Evolutionary conservation across 352 stramenopile species (phyloP).

Genomic region (Globisporangium okanoganense): DNA sequence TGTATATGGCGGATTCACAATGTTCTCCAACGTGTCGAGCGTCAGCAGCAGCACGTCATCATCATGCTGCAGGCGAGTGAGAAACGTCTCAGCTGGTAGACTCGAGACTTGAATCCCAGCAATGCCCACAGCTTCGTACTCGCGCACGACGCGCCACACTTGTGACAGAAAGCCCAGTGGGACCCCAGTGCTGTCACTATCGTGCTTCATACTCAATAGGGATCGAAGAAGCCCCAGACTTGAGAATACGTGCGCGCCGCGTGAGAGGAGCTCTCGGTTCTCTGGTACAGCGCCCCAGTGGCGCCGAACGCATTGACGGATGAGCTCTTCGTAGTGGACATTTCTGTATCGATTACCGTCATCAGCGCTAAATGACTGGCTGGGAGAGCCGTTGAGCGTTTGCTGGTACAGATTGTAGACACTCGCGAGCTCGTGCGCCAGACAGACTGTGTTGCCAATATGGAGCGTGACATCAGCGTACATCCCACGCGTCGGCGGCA

Average conservation of each 20-base stretch:
- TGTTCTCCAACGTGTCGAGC: constrained; percentile 39
- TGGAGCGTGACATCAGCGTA: constrained; percentile 32
- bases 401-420: constrained; percentile 14
- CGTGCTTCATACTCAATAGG: constrained; percentile 18
- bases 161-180: constrained; percentile 26
- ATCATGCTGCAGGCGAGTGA: constrained; percentile 21
- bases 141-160: constrained; percentile 24
- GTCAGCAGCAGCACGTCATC: constrained; percentile 23
- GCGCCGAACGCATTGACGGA: constrained; percentile 35
- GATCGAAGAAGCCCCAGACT: constrained; percentile 33
- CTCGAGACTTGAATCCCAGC: constrained; percentile 5
- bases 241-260: constrained; percentile 39
- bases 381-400: neutral
- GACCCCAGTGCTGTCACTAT: constrained; percentile 15
- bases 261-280: constrained; percentile 28
- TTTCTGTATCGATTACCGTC: neutral
- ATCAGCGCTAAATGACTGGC: neutral
- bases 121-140: constrained; percentile 41
- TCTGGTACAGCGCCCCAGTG: constrained; percentile 37
- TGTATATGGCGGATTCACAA: constrained; percentile 6
- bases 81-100: constrained; percentile 19
- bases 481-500: constrained; percentile 20
- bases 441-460: constrained; percentile 23
- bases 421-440: constrained; percentile 33
- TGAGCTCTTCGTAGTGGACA: constrained; percentile 12